Conservation (phyloP, 1,284 basidiomycete genomes). For the Porogramme epimiltina region DNA sequence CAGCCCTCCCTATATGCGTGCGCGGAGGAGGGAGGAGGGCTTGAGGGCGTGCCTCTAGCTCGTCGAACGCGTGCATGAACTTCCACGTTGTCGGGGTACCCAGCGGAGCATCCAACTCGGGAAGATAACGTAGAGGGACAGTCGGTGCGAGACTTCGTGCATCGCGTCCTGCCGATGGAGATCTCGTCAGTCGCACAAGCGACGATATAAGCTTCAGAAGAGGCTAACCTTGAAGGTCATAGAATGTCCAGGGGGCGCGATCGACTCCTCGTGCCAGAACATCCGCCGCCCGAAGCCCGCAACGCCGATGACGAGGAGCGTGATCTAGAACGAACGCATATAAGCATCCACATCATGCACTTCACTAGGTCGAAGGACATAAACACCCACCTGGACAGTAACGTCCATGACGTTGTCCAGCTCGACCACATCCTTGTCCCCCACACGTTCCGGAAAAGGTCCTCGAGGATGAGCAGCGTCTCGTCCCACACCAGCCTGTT, state of each 20-base stretch:
- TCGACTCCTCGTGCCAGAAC: slow-evolving; percentile 48
- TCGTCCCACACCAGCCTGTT: slow-evolving; percentile 62
- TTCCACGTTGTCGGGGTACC: slow-evolving; percentile 39
- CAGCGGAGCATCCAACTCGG: slow-evolving; percentile 44
- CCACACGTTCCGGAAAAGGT: slow-evolving; percentile 42
- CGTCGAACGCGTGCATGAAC: slow-evolving; percentile 44
- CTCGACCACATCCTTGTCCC: slow-evolving; percentile 29
- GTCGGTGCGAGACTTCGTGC: slow-evolving; percentile 44
- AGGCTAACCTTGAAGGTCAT: slow-evolving; percentile 54
- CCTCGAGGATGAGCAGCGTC: slow-evolving; percentile 42
- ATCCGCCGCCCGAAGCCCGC: slow-evolving; percentile 61
- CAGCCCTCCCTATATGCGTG: neutral
- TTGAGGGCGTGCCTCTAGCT: slow-evolving; percentile 45
- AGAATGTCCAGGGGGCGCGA: slow-evolving; percentile 45
- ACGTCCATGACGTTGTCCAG: slow-evolving; percentile 37
- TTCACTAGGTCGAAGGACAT: no score
- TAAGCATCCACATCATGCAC: no score
- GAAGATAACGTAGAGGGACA: slow-evolving; percentile 44
- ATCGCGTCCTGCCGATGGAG: slow-evolving; percentile 39
- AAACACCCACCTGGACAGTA: slow-evolving; percentile 53
- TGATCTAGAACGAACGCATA: slow-evolving; percentile 41
- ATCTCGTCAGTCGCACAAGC: neutral
- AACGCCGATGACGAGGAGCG: slow-evolving; percentile 56
- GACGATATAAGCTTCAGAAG: neutral
- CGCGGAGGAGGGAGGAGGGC: neutral